phyloP scores from a whole-genome alignment of 1,284 basidiomycete genomes.

The Cryptococcus sp. region DNA sequence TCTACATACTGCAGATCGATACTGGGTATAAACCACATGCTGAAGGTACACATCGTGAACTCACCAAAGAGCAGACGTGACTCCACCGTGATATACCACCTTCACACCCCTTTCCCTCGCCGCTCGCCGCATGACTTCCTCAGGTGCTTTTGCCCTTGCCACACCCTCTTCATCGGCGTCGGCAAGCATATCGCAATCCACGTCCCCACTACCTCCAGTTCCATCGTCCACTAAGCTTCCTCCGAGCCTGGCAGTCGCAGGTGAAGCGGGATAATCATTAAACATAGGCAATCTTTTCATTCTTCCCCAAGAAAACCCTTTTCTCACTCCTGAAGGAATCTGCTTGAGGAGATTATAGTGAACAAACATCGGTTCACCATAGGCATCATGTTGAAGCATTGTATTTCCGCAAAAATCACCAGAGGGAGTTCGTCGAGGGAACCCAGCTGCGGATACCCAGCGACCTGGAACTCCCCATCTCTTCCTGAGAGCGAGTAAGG shows the following conservation, averaged over 20 bases:
- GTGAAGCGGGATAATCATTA: constrained; percentile 31
- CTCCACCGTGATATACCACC: constrained; percentile 45
- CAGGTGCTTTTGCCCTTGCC: constrained; percentile 38
- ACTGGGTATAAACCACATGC: constrained; percentile 10
- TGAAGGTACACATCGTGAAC: constrained; percentile 2
- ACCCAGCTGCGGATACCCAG: constrained; percentile 47
- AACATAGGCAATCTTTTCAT: constrained; percentile 46
- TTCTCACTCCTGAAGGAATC: constrained; percentile 46
- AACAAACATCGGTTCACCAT: constrained; percentile 49
- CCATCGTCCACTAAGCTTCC: constrained; percentile 31
- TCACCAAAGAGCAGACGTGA: constrained; percentile 43
- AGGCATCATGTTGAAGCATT: constrained; percentile 51
- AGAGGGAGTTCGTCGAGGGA: constrained; percentile 42
- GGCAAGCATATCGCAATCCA: constrained; percentile 51
- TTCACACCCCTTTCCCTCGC: constrained; percentile 47
- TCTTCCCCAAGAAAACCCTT: constrained; percentile 47
- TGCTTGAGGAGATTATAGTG: constrained; percentile 53
- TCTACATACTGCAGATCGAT: constrained; percentile 42
- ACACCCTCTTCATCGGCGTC: constrained; percentile 47
- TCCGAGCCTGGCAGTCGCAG: constrained; percentile 29
- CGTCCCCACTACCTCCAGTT: constrained; percentile 38
- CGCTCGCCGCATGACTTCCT: constrained; percentile 37
- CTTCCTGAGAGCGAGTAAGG: constrained; percentile 51
- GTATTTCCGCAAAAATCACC: constrained; percentile 47
- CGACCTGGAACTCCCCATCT: constrained; percentile 53